These are phyloP conservation scores for Paraconiothyrium sp. DNA, from an alignment of 2,329 filamentous ascomycete genomes.

Conservation along the genomic window DNA sequence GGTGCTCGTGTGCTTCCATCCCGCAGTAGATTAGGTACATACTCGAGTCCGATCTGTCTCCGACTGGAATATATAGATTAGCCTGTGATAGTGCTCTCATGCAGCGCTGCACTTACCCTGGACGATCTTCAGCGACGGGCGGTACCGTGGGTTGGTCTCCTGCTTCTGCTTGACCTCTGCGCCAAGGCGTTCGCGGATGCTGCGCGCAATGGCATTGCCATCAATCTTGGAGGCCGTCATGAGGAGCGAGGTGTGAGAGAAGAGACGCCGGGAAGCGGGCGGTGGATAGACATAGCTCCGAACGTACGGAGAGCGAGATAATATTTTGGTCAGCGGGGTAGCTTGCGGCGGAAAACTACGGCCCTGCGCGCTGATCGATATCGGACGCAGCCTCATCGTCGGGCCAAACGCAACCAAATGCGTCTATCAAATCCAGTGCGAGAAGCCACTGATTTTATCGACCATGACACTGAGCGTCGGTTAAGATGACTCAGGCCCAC, in stretches of 20 bases:
- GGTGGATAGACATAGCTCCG: constrained; percentile 13
- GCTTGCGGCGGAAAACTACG: constrained; percentile 42
- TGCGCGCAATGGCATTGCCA: constrained; percentile 93
- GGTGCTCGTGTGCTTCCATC: constrained; percentile 20
- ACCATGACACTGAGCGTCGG: constrained; percentile 18
- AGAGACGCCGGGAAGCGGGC: constrained; percentile 39
- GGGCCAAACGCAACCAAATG: constrained; percentile 28
- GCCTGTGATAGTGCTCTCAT: not conserved
- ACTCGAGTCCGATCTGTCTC: constrained; percentile 92
- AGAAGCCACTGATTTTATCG: constrained; percentile 26
- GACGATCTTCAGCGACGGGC: constrained; percentile 90
- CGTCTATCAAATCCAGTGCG: constrained; percentile 36
- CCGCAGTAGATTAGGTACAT: constrained; percentile 50
- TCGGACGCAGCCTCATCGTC: constrained; percentile 43
- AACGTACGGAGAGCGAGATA: constrained; percentile 29
- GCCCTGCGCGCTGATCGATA: constrained; percentile 37
- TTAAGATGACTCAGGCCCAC: constrained; percentile 30
- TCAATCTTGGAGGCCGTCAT: constrained; percentile 95
- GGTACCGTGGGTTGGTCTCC: constrained; percentile 83
- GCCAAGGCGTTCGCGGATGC: constrained; percentile 83
- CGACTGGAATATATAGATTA: constrained; percentile 66
- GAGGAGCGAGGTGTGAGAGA: constrained; percentile 64
- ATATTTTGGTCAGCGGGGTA: constrained; percentile 44
- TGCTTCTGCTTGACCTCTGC: constrained; percentile 84
- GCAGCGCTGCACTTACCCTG: constrained; percentile 71